phyloP scores from a whole-genome alignment of 1,284 basidiomycete species.

The Xanthoconium separans region DNA sequence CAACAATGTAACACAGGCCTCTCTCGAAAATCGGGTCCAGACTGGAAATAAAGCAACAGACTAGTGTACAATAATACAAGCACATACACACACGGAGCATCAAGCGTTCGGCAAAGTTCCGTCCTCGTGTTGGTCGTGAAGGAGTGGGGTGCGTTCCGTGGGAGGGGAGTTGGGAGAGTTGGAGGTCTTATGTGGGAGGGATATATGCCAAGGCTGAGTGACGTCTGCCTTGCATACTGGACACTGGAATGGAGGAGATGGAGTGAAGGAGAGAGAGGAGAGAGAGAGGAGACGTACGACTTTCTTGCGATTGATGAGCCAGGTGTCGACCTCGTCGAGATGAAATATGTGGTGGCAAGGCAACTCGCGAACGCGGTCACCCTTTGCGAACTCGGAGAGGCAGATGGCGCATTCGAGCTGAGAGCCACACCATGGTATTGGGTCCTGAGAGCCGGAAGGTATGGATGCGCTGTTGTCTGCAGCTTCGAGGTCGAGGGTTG shows the following conservation, averaged over 20 bases:
- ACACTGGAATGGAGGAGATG: constrained; percentile 50
- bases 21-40: constrained; percentile 5
- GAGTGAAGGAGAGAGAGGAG: not conserved
- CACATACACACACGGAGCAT: constrained; percentile 6
- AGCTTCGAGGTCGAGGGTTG: constrained; percentile 40
- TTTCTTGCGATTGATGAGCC: constrained; percentile 89
- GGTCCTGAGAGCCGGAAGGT: constrained; percentile 46
- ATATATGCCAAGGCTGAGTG: constrained; percentile 54
- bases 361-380: constrained; percentile 84
- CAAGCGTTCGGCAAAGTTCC: constrained; percentile 16
- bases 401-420: constrained; percentile 90
- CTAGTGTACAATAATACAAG: constrained; percentile 30
- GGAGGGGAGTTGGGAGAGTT: constrained; percentile 27
- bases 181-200: constrained; percentile 13
- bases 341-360: constrained; percentile 92
- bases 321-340: constrained; percentile 82
- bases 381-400: constrained; percentile 78
- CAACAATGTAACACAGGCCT: constrained; percentile 10
- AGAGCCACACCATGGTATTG: constrained; percentile 69
- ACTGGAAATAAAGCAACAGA: constrained; percentile 11
- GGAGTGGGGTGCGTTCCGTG: constrained; percentile 40
- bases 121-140: constrained; percentile 22
- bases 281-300: constrained; percentile 54
- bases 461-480: constrained; percentile 29
- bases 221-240: constrained; percentile 89